phyloP scores from a whole-genome alignment of 768 basidiomycete genomes.

The Hydnomerulius pinastri region DNA sequence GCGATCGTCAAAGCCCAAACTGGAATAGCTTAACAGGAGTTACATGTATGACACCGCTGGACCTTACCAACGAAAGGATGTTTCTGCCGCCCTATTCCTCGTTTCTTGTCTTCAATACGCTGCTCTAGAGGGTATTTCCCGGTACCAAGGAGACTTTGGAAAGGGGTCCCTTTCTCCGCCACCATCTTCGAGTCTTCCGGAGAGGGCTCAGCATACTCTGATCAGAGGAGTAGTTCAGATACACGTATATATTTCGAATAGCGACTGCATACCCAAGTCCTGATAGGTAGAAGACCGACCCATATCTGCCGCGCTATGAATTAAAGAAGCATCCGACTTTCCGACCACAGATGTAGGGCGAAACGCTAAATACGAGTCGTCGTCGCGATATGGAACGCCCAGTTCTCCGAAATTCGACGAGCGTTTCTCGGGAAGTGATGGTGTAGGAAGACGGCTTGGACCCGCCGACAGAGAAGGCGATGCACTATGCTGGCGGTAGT shows the following conservation, averaged over 20 bases:
- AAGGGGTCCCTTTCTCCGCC: conserved; percentile 43
- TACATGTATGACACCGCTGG: neutral
- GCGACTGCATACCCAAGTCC: conserved; percentile 49
- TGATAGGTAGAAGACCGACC: conserved; percentile 44
- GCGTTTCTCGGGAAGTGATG: conserved; percentile 12
- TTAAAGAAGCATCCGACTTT: conserved; percentile 39
- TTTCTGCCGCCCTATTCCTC: conserved; percentile 80
- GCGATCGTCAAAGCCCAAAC: conserved; percentile 64
- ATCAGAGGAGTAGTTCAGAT: conserved; percentile 3
- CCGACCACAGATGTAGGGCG: conserved; percentile 18
- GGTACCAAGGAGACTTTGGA: conserved; percentile 44
- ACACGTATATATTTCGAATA: neutral
- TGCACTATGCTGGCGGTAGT: conserved; percentile 23
- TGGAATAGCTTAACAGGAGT: conserved; percentile 23
- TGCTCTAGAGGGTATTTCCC: conserved; percentile 70
- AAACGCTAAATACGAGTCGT: conserved; percentile 12
- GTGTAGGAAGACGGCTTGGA: conserved; percentile 17
- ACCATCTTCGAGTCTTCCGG: conserved; percentile 21
- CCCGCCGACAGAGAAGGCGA: conserved; percentile 15
- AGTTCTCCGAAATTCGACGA: conserved; percentile 5
- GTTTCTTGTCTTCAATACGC: conserved; percentile 84
- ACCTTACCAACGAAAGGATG: conserved; percentile 75
- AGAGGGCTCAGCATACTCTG: conserved; percentile 69
- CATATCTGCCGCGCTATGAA: conserved; percentile 46
- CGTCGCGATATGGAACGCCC: conserved; percentile 24